phyloP scores from a whole-genome alignment of 768 basidiomycete species.

The Artomyces pyxidatus region DNA sequence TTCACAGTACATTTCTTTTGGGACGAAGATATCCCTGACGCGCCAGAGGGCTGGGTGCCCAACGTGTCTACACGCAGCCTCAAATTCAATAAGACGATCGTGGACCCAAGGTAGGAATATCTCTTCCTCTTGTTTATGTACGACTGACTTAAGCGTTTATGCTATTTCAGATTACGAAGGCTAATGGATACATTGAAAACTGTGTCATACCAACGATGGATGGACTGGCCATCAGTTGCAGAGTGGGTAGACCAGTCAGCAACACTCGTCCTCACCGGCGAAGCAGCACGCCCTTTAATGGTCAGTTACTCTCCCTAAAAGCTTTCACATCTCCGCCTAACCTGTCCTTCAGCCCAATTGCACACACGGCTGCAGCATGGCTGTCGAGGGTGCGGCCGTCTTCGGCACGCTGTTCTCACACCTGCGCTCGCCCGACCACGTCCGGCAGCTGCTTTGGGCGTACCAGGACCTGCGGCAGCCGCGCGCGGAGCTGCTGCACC shows the following conservation, averaged over 20 bases:
- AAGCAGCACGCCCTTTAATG: slow-evolving; percentile 11
- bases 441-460: slow-evolving; percentile 25
- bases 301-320: background rate
- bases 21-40: slow-evolving; percentile 9
- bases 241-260: slow-evolving; percentile 14
- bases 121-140: background rate
- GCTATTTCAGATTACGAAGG: slow-evolving; percentile 1
- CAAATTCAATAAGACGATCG: background rate
- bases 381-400: slow-evolving; percentile 22
- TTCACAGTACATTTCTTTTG: slow-evolving; percentile 7
- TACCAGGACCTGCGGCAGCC: slow-evolving; percentile 24
- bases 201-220: slow-evolving; percentile 2
- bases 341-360: slow-evolving; percentile 5
- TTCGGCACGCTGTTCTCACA: slow-evolving; percentile 32
- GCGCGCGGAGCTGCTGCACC: slow-evolving; percentile 7
- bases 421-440: slow-evolving; percentile 22
- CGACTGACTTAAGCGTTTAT: no score
- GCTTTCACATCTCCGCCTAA: background rate
- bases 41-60: slow-evolving; percentile 10
- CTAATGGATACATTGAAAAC: slow-evolving; percentile 6
- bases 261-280: slow-evolving; percentile 12
- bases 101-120: slow-evolving; percentile 7
- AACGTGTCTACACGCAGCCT: slow-evolving; percentile 1
- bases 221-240: slow-evolving; percentile 10
- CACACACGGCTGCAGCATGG: slow-evolving; percentile 9